These are phyloP conservation scores for Lactarius hengduanensis DNA, from an alignment of 768 basidiomycete genomes.

Conservation along the genomic window DNA sequence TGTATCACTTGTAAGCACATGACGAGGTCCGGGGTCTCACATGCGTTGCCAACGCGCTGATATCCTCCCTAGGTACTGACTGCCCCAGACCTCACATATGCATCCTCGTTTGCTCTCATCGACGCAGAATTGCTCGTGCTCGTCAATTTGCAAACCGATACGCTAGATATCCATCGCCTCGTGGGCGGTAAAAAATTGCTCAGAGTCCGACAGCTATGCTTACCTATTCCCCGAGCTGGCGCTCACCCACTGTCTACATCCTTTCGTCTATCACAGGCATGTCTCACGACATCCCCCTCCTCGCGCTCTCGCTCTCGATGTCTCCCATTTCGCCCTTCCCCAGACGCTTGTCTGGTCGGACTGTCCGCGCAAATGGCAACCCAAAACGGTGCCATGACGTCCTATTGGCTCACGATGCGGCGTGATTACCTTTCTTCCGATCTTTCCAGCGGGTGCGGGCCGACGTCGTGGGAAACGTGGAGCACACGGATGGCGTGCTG, in stretches of 20 bases:
- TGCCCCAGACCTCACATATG: constrained; percentile 23
- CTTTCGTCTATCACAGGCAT: constrained; percentile 10
- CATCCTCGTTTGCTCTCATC: constrained; percentile 23
- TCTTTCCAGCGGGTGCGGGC: background rate
- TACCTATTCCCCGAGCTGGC: constrained; percentile 8
- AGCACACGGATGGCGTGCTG: constrained; percentile 7
- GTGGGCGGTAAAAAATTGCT: background rate
- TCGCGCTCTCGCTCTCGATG: constrained; percentile 4
- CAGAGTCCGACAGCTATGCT: constrained; percentile 7
- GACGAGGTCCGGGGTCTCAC: background rate
- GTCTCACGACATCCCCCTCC: constrained; percentile 1
- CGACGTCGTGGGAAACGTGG: constrained; percentile 20
- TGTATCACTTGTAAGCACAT: constrained; percentile 8
- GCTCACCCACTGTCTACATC: background rate
- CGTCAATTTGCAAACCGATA: constrained; percentile 14
- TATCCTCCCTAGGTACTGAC: constrained; percentile 6
- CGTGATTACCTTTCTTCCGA: constrained; percentile 14
- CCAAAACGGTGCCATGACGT: background rate
- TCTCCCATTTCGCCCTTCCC: constrained; percentile 21
- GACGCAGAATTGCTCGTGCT: constrained; percentile 13
- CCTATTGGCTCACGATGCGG: constrained; percentile 20
- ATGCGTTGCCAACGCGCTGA: background rate
- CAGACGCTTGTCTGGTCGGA: constrained; percentile 20
- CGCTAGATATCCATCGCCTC: constrained; percentile 20
- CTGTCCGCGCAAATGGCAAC: constrained; percentile 1